These are phyloP conservation scores for Hypericum perforatum DNA, from an alignment of 345 rosid genomes.

Conservation along the genomic window DNA sequence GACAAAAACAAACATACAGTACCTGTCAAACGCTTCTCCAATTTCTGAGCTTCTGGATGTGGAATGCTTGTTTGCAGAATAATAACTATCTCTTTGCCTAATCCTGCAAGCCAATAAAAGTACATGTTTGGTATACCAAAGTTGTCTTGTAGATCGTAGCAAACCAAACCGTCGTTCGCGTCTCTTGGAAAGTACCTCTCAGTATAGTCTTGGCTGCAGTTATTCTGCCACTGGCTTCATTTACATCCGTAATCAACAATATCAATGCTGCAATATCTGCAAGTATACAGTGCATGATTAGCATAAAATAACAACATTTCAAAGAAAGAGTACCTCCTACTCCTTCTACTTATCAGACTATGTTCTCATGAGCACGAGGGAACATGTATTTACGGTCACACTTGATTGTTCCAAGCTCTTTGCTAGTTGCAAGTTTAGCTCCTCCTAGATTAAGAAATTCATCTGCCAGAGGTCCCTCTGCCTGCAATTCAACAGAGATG, in stretches of 20 bases:
- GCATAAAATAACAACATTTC: too few species aligned
- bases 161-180: too few species aligned
- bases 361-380: too few species aligned
- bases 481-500: slow-evolving; percentile 25
- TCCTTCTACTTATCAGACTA: too few species aligned
- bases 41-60: slow-evolving; percentile 38
- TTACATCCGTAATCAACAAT: slow-evolving; percentile 49
- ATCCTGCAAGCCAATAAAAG: slow-evolving; percentile 28
- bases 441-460: slow-evolving; percentile 58
- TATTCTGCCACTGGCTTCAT: slow-evolving; percentile 45
- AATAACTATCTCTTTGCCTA: slow-evolving; percentile 42
- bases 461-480: slow-evolving; percentile 30
- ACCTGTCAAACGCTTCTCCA: slow-evolving; percentile 60
- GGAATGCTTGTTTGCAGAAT: slow-evolving; percentile 47
- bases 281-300: not conserved
- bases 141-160: too few species aligned
- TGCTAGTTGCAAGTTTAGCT: slow-evolving; percentile 34
- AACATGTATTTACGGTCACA: too few species aligned
- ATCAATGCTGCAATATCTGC: slow-evolving; percentile 66
- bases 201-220: slow-evolving; percentile 49
- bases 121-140: too few species aligned
- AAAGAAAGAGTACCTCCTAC: not conserved
- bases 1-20: slow-evolving; percentile 3
- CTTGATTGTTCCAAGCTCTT: slow-evolving; percentile 53
- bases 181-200: slow-evolving; percentile 36